Base-by-base conservation (phyloP, 2,329 filamentous ascomycete genomes). In the Fusarium pseudocircinatum region DNA sequence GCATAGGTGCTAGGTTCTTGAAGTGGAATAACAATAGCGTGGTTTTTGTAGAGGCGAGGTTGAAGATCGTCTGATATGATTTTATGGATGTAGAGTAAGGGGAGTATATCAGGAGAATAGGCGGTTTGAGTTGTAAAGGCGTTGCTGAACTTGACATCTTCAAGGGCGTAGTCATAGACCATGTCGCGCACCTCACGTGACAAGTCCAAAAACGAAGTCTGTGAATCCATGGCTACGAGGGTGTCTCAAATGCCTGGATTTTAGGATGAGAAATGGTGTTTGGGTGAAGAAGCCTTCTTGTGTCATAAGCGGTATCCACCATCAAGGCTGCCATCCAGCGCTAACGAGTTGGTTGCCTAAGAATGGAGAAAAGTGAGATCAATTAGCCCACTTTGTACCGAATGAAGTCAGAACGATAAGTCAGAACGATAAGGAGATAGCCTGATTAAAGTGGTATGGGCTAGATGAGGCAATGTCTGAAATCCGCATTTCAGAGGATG, bases 231-330 rank as follows among this genome's bases (percentile, higher is more conserved):
- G 5, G n/a, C 13, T 6, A 14, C 6, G 18, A 64, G 22, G 6
- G 5, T 3, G 3, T 28, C 7, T 22, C 1, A 3, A 1, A 4
- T 3, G 13, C 1, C 4, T 42, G 11, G 8, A 1, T 4, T 28
- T 13, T 4, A 9, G 1, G 7, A 15, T 20, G 12, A 18, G 13
- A 28, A 24, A 18, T 13, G 3, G 1, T 6, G 10, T 30, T 16
- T 13, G 30, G 14, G 20, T 9, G 13, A 20, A 20, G 9, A 12
- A 36, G 39, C 6, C 6, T 16, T 32, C 42, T 60, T 46, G 47
- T 62, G 24, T 22, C 12, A 10, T 16, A 2, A 11, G 8, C 20
- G 13, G 18, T 32, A 32, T 34, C 60, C 52, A 59, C 52, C 15
- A 4, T 39, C 32, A 20, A 32, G 18, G 26, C 39, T 46, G 18